phyloP scores from a whole-genome alignment of 345 rosid genomes.

The Gossypioides kirkii region DNA sequence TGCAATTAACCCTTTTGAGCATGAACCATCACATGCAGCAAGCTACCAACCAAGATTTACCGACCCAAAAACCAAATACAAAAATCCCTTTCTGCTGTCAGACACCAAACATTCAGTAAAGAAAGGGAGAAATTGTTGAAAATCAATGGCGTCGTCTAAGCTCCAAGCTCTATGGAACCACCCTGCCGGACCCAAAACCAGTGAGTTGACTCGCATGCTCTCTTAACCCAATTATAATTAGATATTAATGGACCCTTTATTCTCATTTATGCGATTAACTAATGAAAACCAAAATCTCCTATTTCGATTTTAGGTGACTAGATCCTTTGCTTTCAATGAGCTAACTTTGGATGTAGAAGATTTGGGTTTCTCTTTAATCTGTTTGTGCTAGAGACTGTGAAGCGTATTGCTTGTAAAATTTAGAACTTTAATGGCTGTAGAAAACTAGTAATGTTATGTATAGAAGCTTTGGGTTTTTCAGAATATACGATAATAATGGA shows the following conservation, averaged over 20 bases:
- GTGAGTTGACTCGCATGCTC: constrained; percentile 33
- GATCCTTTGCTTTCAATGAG: neutral
- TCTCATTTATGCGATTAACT: neutral
- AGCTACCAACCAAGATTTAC: too few species aligned
- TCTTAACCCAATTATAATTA: neutral
- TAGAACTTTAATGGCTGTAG: too few species aligned
- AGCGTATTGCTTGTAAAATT: neutral
- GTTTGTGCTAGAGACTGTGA: neutral
- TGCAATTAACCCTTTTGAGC: too few species aligned
- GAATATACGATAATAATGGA: too few species aligned
- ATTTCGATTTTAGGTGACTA: neutral
- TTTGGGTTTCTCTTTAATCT: neutral
- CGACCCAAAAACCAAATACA: neutral
- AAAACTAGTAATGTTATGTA: too few species aligned
- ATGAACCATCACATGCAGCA: too few species aligned
- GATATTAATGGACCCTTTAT: neutral
- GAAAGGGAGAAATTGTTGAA: constrained; percentile 7
- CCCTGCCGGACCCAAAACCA: constrained; percentile 93
- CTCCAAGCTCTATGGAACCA: constrained; percentile 89
- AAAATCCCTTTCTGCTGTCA: neutral
- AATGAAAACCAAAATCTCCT: too few species aligned
- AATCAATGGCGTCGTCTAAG: constrained; percentile 69
- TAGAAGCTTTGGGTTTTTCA: too few species aligned
- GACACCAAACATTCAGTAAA: neutral
- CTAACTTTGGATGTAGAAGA: neutral